A percentile compares a stretch with the other conserved stretches of the same genome.
Evolutionary conservation across 768 basidiomycete species (phyloP).

Genomic region (Daedalea quercina): DNA sequence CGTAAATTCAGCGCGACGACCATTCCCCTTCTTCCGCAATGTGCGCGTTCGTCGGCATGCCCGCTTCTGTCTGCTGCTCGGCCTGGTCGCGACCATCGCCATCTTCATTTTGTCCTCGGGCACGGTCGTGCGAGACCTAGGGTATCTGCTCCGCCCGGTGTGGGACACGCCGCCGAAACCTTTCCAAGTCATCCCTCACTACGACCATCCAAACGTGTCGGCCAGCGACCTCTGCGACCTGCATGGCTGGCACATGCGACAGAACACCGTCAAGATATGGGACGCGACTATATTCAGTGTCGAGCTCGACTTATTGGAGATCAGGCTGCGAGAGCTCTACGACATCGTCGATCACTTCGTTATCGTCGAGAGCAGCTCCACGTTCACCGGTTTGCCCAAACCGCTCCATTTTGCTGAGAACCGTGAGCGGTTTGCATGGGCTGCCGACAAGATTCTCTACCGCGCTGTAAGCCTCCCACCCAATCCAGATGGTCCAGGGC

Average conservation of each 20-base stretch:
- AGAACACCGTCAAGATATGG: constrained; percentile 28
- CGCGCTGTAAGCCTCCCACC: constrained; percentile 34
- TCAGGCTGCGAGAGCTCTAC: constrained; percentile 55
- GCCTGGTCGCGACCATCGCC: neutral
- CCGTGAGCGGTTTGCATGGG: constrained; percentile 39
- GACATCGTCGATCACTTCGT: constrained; percentile 52
- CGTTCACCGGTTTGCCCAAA: constrained; percentile 56
- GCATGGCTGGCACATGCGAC: constrained; percentile 47
- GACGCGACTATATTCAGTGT: constrained; percentile 59
- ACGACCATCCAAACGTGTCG: constrained; percentile 45
- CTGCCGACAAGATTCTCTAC: constrained; percentile 49
- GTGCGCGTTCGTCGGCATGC: neutral
- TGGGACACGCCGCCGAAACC: constrained; percentile 54
- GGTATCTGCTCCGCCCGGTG: neutral
- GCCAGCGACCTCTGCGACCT: constrained; percentile 42
- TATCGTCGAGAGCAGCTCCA: constrained; percentile 52
- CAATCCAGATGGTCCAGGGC: constrained; percentile 20
- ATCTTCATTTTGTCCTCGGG: neutral
- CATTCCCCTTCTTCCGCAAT: neutral
- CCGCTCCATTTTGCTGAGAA: constrained; percentile 42
- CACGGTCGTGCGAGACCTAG: neutral
- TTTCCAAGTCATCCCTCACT: constrained; percentile 42
- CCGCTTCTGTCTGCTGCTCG: neutral
- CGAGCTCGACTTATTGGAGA: constrained; percentile 57
- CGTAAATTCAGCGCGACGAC: too few relatives aligned